Evolutionary conservation across 1,284 basidiomycete genomes (phyloP).

Genomic region (Trametes versicolor): DNA sequence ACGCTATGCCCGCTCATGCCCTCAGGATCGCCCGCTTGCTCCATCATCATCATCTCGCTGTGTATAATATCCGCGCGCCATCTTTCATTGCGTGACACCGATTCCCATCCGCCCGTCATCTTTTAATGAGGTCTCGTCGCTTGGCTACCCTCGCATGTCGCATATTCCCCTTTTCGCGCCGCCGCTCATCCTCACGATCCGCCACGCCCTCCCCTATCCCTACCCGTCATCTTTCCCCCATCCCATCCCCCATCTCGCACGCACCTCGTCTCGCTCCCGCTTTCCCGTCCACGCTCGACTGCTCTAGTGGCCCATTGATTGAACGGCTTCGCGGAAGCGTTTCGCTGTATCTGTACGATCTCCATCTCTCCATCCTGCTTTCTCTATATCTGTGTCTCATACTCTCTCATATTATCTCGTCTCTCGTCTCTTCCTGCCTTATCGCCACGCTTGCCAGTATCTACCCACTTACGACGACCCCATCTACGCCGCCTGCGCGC

Average conservation of each 20-base stretch:
- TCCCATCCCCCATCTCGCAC: neutral
- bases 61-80: conserved; percentile 22
- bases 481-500: conserved; percentile 4
- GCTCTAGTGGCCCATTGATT: neutral
- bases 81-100: conserved; percentile 7
- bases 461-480: conserved; percentile 15
- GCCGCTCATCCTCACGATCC: conserved; percentile 3
- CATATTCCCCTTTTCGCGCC: conserved; percentile 21
- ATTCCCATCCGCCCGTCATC: neutral
- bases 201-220: neutral
- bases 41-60: conserved; percentile 10
- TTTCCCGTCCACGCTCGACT: neutral
- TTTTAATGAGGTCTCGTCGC: conserved; percentile 21
- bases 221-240: conserved; percentile 1
- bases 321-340: conserved; percentile 1
- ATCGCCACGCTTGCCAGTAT: conserved; percentile 5
- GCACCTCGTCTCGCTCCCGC: conserved; percentile 1
- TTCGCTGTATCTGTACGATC: conserved; percentile 20
- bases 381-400: conserved; percentile 11
- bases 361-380: conserved; percentile 7
- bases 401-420: neutral
- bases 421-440: conserved; percentile 3
- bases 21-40: conserved; percentile 13
- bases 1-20: conserved; percentile 11
- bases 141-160: conserved; percentile 27